These are phyloP conservation scores for Astragalus membranaceus DNA, from an alignment of 306 rosid species.

Conservation along the genomic window DNA sequence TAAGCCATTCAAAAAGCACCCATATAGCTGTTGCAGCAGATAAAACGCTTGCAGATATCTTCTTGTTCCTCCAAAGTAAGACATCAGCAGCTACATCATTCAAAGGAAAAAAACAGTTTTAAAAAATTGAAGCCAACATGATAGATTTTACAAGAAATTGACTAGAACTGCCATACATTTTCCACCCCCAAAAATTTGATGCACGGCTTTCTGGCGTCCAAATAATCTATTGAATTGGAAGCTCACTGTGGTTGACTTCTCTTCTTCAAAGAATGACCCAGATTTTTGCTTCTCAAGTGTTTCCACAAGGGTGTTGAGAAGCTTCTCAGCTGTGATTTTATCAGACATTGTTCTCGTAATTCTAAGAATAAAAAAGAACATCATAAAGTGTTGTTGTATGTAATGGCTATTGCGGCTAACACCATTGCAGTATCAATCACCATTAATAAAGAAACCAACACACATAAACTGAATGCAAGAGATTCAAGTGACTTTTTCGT, in stretches of 20 bases:
- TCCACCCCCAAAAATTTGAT: slow-evolving; percentile 87
- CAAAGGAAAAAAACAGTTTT: background rate
- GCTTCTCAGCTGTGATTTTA: slow-evolving; percentile 47
- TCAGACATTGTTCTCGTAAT: slow-evolving; percentile 60
- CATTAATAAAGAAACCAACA: background rate
- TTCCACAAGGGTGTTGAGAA: slow-evolving; percentile 46
- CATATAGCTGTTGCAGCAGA: slow-evolving; percentile 62
- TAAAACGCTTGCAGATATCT: slow-evolving; percentile 78
- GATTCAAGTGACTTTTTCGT: slow-evolving; percentile 4
- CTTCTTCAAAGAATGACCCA: slow-evolving; percentile 52
- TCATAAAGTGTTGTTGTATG: background rate
- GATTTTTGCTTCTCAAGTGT: slow-evolving; percentile 54
- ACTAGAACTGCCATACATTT: slow-evolving; percentile 50
- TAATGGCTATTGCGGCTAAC: background rate
- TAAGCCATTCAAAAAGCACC: slow-evolving; percentile 93
- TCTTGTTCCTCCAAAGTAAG: slow-evolving; percentile 96
- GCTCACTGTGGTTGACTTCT: slow-evolving; percentile 39
- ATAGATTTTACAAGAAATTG: background rate
- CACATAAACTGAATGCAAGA: background rate
- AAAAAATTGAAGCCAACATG: background rate
- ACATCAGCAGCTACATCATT: slow-evolving; percentile 79
- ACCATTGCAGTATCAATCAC: background rate
- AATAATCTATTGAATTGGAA: slow-evolving; percentile 55
- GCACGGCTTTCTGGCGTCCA: slow-evolving; percentile 80
- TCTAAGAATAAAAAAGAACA: slow-evolving; percentile 19